Base-by-base conservation (phyloP, 2,329 filamentous ascomycete species). In the Exophiala xenobiotica region DNA sequence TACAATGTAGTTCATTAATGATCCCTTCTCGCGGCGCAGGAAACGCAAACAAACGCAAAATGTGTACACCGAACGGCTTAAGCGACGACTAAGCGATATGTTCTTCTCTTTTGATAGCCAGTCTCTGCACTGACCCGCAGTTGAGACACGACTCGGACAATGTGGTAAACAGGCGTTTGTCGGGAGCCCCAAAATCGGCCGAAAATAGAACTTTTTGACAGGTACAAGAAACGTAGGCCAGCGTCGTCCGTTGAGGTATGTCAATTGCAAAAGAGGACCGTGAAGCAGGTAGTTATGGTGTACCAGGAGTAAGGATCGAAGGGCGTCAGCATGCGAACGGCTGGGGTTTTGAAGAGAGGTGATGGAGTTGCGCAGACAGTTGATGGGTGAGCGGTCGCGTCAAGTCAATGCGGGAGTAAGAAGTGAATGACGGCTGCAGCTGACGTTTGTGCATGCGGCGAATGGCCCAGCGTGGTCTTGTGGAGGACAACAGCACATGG, bases 81-180 rank as follows among this genome's bases (percentile, higher is more conserved):
- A 14, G 18, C 24, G 9, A 31, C 18, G 33, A 42, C 9, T 33
- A 43, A 40, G 19, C 38, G 38, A 22, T 40, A 24, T 23, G 22
- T n/a, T 3, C 14, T 27, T 51, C 24, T 46, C 48, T 35, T 42
- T 39, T 19, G 37, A 44, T 40, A 31, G 29, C 20, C 23, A 20
- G 45, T 44, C 16, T 51, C 38, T 53, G 37, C 48, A 46, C 52
- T 50, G 46, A 24, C 54, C 50, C 37, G 54, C 54, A 53, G 51
- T 46, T 35, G 49, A 48, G 29, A 55, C 51, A 31, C 46, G 45
- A 39, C 26, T 35, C 24, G 46, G 41, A 43, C 29, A 33, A 43
- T 22, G 18, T 29, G 29, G 35, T 41, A 23, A 41, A 39, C 12
- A 39, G 38, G 38, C n/a, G 24, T 40, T 31, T n/a, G 43, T 46